Evolutionary conservation across 768 basidiomycete genomes (phyloP).

Genomic region (Boletus fagicola): DNA sequence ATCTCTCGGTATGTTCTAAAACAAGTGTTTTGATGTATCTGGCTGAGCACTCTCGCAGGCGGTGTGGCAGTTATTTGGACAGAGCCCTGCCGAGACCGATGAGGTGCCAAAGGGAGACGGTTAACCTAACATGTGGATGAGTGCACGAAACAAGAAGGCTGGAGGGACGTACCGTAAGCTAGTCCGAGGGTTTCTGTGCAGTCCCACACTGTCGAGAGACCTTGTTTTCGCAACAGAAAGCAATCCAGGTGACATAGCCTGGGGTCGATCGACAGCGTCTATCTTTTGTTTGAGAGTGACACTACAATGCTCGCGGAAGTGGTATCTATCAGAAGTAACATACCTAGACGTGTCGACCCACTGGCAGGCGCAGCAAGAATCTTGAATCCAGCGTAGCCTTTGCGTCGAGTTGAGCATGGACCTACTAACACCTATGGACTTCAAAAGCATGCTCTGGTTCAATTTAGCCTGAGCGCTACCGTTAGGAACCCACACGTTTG

Average conservation of each 20-base stretch:
- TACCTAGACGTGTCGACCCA: background rate
- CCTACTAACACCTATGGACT: background rate
- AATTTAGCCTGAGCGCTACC: background rate
- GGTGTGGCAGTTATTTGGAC: background rate
- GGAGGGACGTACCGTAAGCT: too few species aligned
- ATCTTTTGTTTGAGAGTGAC: background rate
- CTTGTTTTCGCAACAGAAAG: background rate
- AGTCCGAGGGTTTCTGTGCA: background rate
- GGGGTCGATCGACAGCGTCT: background rate
- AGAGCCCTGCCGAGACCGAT: background rate
- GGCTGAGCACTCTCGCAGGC: too few species aligned
- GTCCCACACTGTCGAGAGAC: background rate
- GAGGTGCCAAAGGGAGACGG: background rate
- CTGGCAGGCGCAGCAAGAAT: background rate
- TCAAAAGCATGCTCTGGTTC: too few species aligned
- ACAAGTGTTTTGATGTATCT: too few species aligned
- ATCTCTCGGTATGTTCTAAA: too few species aligned
- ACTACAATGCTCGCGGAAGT: background rate
- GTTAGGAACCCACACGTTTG: background rate
- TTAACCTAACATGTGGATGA: background rate
- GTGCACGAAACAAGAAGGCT: background rate
- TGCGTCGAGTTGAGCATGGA: background rate
- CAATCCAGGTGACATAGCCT: background rate
- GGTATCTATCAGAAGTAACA: background rate
- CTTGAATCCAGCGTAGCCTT: background rate